Percentiles rank a stretch among this genome's conserved stretches.
Evolutionary conservation across 306 rosid species (phyloP).

Genomic region (Gastrolobium bilobum): DNA sequence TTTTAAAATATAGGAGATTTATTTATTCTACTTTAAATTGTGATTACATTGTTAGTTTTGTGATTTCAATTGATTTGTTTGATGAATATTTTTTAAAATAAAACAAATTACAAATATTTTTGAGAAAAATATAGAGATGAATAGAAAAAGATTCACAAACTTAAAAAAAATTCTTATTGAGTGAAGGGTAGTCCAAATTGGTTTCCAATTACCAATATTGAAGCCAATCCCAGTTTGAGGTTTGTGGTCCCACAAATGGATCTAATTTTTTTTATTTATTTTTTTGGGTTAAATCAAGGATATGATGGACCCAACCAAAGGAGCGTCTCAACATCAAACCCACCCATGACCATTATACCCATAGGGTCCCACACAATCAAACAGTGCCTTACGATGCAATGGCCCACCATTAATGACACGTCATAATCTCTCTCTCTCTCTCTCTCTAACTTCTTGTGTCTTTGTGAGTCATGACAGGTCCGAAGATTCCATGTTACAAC

Average conservation of each 20-base stretch:
- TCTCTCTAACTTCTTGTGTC: slow-evolving; percentile 1
- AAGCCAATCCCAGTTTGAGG: slow-evolving; percentile 16
- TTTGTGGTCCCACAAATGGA: background rate
- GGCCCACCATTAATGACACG: slow-evolving; percentile 33
- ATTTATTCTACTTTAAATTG: no score
- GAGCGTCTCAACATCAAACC: slow-evolving; percentile 23
- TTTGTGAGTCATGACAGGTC: slow-evolving; percentile 47
- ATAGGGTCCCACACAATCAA: slow-evolving; percentile 48
- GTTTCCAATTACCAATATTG: background rate
- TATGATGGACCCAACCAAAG: slow-evolving; percentile 35
- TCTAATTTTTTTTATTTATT: background rate
- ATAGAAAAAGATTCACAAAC: background rate
- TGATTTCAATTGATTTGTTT: background rate
- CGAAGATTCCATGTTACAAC: slow-evolving; percentile 51
- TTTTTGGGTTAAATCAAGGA: background rate
- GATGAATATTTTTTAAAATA: background rate
- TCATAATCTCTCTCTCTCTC: slow-evolving; percentile 17
- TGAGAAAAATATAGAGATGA: background rate
- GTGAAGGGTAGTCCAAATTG: background rate
- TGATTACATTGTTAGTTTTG: background rate
- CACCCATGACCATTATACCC: slow-evolving; percentile 33
- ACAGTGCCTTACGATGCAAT: background rate
- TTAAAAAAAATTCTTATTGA: no score
- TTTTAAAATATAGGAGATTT: no score
- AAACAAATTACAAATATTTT: background rate